phyloP scores from a whole-genome alignment of 2,329 filamentous ascomycete genomes.

The Mycocentrospora acerina region DNA sequence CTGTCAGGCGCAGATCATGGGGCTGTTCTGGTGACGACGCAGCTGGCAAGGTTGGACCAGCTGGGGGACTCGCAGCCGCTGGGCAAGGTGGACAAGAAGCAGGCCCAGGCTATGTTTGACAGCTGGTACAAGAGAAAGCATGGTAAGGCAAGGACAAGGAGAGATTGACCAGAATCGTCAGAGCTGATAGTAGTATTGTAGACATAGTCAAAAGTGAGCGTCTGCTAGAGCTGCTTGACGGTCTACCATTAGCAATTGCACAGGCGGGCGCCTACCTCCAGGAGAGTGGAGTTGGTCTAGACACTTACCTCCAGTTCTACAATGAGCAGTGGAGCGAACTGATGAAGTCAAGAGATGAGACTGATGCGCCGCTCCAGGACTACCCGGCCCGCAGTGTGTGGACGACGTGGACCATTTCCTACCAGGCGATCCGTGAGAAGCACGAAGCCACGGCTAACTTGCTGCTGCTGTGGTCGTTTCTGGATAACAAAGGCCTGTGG shows the following conservation, averaged over 20 bases:
- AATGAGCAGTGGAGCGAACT: conserved; percentile 28
- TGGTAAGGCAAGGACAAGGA: conserved; percentile 8
- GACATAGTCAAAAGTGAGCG: conserved; percentile 9
- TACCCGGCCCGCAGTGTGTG: conserved; percentile 29
- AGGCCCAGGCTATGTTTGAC: conserved; percentile 19
- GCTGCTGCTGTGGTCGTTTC: conserved; percentile 31
- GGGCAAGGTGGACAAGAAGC: conserved; percentile 10
- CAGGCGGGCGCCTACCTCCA: conserved; percentile 24
- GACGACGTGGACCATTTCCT: conserved; percentile 37
- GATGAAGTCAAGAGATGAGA: conserved; percentile 10
- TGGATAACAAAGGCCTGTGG: conserved; percentile 29
- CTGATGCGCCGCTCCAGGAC: conserved; percentile 18
- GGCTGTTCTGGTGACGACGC: conserved; percentile 19
- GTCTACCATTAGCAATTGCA: conserved; percentile 24
- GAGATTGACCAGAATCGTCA: neutral
- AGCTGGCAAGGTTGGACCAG: conserved; percentile 11
- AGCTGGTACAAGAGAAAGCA: conserved; percentile 15
- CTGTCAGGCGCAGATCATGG: conserved; percentile 13
- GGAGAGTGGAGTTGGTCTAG: conserved; percentile 16
- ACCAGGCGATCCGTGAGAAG: conserved; percentile 25
- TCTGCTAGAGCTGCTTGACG: conserved; percentile 17
- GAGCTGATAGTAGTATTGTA: conserved; percentile 10
- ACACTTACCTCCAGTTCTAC: conserved; percentile 25
- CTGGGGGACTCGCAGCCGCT: conserved; percentile 11
- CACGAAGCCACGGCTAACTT: conserved; percentile 22